Evolutionary conservation across 2,329 filamentous ascomycete species (phyloP).

Genomic region (Ophiostoma tasmaniense): DNA sequence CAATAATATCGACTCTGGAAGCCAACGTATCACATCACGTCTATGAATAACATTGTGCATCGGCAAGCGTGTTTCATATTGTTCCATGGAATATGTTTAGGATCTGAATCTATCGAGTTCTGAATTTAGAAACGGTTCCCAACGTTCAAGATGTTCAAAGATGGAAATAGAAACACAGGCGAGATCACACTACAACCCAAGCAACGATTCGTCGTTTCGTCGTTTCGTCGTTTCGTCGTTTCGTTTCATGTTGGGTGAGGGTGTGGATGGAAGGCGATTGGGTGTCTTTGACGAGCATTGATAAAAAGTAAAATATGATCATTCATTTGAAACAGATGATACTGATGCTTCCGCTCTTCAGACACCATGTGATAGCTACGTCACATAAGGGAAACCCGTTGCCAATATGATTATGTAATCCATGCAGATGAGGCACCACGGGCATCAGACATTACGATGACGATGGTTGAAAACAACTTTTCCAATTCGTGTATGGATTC

Average conservation of each 20-base stretch:
- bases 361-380: no score
- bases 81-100: not conserved
- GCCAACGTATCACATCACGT: not conserved
- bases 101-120: not conserved
- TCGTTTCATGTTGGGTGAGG: not conserved
- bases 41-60: not conserved
- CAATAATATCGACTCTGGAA: not conserved
- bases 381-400: no score
- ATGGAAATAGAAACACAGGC: not conserved
- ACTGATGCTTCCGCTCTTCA: no score
- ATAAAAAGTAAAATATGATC: not conserved
- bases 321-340: not conserved
- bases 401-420: not conserved
- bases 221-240: not conserved
- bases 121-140: not conserved
- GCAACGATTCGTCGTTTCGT: not conserved
- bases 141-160: not conserved
- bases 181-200: not conserved
- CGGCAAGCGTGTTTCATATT: constrained; percentile 3
- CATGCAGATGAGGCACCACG: not conserved
- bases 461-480: not conserved
- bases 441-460: not conserved
- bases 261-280: not conserved
- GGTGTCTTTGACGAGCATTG: not conserved
- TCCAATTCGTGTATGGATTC: no score